A percentile compares a stretch with the other conserved stretches of the same genome.
These are phyloP conservation scores for Penicillium subrubescens DNA, from an alignment of 495 filamentous ascomycete genomes.

Conservation along the genomic window DNA sequence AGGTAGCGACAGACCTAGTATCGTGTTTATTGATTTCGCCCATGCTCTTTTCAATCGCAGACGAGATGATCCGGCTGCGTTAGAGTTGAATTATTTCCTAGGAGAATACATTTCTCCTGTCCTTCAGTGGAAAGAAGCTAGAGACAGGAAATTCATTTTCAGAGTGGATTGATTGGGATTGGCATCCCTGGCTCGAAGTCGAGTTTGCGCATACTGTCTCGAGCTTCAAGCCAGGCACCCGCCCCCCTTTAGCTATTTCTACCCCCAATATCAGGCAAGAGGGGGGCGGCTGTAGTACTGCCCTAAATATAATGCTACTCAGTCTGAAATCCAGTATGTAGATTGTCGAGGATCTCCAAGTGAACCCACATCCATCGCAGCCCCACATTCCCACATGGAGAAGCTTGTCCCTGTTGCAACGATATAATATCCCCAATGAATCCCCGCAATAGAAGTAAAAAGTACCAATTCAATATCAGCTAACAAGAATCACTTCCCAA, in stretches of 20 bases:
- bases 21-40: constrained; percentile 29
- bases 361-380: constrained; percentile 8
- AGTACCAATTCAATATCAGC: neutral
- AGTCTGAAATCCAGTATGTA: too few relatives aligned
- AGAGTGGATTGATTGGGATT: constrained; percentile 31
- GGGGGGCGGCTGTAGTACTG: too few relatives aligned
- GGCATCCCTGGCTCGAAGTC: constrained; percentile 22
- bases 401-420: constrained; percentile 5
- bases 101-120: constrained; percentile 27
- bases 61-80: constrained; percentile 16
- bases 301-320: neutral
- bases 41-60: constrained; percentile 24
- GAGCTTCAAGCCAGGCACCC: constrained; percentile 25
- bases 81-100: constrained; percentile 17
- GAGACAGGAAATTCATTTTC: constrained; percentile 9
- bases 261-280: too few relatives aligned
- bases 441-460: neutral
- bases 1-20: constrained; percentile 4
- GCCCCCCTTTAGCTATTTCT: too few relatives aligned
- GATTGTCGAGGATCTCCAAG: neutral
- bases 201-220: constrained; percentile 24
- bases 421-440: constrained; percentile 5
- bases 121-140: constrained; percentile 21
- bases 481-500: neutral
- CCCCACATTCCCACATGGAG: constrained; percentile 25